A percentile compares a stretch with the other conserved stretches of the same genome.
These are phyloP conservation scores for Leptographium wingfieldii DNA, from an alignment of 2,329 filamentous ascomycete species.

Conservation along the genomic window DNA sequence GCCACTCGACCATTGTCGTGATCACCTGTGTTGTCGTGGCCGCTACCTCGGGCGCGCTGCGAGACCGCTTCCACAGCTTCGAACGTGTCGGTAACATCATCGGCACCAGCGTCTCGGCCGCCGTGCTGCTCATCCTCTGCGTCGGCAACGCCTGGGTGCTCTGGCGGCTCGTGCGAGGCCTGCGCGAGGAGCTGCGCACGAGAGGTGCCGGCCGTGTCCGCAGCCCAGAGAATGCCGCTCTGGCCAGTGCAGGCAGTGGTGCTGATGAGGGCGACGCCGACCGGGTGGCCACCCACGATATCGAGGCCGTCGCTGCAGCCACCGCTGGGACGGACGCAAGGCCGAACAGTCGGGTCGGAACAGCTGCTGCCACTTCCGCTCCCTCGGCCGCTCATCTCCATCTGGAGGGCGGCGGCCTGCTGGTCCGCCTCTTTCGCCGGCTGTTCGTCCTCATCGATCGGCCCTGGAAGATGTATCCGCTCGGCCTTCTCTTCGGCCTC, in stretches of 20 bases:
- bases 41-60: constrained; percentile 73
- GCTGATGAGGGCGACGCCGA: constrained; percentile 1
- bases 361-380: constrained; percentile 5
- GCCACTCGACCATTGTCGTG: constrained; percentile 86
- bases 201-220: constrained; percentile 14
- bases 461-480: constrained; percentile 93
- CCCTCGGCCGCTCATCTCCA: constrained; percentile 39
- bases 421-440: constrained; percentile 57
- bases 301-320: constrained; percentile 1
- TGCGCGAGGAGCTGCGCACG: constrained; percentile 45
- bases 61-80: constrained; percentile 70
- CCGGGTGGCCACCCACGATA: constrained; percentile 5
- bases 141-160: constrained; percentile 79
- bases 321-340: neutral
- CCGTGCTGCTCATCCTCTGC: constrained; percentile 71
- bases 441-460: constrained; percentile 63
- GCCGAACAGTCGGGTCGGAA: neutral
- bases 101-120: constrained; percentile 74
- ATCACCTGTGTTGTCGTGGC: constrained; percentile 86
- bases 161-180: constrained; percentile 57
- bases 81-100: constrained; percentile 74
- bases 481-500: constrained; percentile 79
- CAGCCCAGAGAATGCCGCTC: neutral
- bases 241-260: constrained; percentile 8
- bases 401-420: constrained; percentile 64